Evolutionary conservation across 2,329 filamentous ascomycete genomes (phyloP).

Genomic region (Aspergillus japonicus): DNA sequence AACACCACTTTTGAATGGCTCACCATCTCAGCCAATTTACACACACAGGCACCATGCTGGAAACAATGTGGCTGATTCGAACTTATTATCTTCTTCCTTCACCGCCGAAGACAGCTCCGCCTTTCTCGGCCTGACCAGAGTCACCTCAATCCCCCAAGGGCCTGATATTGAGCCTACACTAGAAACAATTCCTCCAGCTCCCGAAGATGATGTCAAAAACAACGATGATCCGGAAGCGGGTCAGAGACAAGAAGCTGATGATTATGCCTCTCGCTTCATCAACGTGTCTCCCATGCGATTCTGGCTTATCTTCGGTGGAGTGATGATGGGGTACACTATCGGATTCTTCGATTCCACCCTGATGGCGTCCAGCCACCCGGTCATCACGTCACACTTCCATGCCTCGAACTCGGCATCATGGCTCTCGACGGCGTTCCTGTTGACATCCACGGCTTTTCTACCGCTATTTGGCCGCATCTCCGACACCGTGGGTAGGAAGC

Average conservation of each 20-base stretch:
- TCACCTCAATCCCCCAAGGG: conserved; percentile 29
- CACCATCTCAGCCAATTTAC: background rate
- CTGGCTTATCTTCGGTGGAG: conserved; percentile 61
- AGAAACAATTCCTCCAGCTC: conserved; percentile 22
- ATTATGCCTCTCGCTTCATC: conserved; percentile 36
- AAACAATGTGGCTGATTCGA: background rate
- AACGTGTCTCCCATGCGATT: conserved; percentile 50
- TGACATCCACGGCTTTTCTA: conserved; percentile 74
- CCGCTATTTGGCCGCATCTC: conserved; percentile 72
- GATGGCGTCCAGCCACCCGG: conserved; percentile 78
- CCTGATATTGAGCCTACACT: conserved; percentile 28
- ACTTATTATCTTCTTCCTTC: background rate
- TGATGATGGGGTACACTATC: conserved; percentile 58
- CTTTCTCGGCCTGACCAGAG: conserved; percentile 6
- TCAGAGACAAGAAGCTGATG: conserved; percentile 12
- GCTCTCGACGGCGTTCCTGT: conserved; percentile 75
- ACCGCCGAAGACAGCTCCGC: background rate
- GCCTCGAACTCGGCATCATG: conserved; percentile 77
- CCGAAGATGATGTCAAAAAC: conserved; percentile 11
- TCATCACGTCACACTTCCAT: conserved; percentile 77
- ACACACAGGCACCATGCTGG: background rate
- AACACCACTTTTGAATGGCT: conserved; percentile 3
- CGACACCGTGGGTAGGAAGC: conserved; percentile 69
- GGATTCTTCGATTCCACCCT: conserved; percentile 72
- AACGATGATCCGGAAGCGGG: conserved; percentile 10